phyloP scores from a whole-genome alignment of 208 protist species.

The Herpetomonas samuelpessoai region DNA sequence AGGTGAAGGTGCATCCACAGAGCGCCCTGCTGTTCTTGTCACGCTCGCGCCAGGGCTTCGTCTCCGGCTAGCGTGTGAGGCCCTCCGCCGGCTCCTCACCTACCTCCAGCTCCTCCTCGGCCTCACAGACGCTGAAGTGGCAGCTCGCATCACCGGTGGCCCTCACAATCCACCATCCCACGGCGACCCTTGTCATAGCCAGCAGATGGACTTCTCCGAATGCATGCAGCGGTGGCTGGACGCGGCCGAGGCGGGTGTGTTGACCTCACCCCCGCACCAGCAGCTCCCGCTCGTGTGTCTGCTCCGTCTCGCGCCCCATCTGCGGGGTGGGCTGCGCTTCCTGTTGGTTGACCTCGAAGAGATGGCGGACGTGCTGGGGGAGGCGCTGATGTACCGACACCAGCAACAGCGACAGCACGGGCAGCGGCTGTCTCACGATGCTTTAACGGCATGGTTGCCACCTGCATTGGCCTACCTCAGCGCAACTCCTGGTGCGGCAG shows the following conservation, averaged over 20 bases:
- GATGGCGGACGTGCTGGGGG: slow-evolving; percentile 7
- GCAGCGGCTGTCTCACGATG: neutral
- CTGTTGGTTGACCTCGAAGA: slow-evolving; percentile 25
- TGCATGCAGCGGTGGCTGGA: slow-evolving; percentile 3
- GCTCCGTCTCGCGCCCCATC: neutral
- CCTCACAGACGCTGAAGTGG: neutral
- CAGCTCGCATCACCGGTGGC: neutral
- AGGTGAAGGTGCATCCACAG: too few relatives aligned
- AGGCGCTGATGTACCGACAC: neutral
- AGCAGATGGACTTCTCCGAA: too few relatives aligned
- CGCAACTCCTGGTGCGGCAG: too few relatives aligned
- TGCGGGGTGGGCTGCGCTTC: slow-evolving; percentile 20
- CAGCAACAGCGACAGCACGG: neutral
- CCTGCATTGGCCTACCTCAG: too few relatives aligned
- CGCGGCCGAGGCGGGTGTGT: neutral
- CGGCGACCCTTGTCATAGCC: too few relatives aligned
- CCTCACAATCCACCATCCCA: neutral
- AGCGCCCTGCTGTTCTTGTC: too few relatives aligned
- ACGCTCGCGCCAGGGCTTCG: neutral
- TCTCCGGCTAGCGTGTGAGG: neutral
- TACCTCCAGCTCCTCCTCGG: slow-evolving; percentile 4
- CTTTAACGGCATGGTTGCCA: neutral
- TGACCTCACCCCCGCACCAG: neutral
- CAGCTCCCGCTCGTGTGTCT: slow-evolving; percentile 4
- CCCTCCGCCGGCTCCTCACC: slow-evolving; percentile 4